phyloP scores from a whole-genome alignment of 2,329 filamentous ascomycete genomes.

The Neofusicoccum cordaticola region DNA sequence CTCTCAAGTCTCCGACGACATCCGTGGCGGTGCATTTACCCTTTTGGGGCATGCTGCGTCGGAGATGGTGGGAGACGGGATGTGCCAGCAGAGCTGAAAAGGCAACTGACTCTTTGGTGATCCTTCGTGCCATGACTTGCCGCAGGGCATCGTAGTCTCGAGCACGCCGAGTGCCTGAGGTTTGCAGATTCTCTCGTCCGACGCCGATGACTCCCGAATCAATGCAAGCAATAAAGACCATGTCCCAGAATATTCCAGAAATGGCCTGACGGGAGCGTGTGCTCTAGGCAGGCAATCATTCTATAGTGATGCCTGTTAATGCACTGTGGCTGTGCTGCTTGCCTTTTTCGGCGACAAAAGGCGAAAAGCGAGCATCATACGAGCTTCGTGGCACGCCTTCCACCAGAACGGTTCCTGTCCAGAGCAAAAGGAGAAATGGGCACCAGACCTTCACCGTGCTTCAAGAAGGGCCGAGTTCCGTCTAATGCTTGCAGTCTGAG shows the following conservation, averaged over 20 bases:
- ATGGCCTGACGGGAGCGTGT: background rate
- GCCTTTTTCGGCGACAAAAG: conserved; percentile 5
- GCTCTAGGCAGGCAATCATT: background rate
- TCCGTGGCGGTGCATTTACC: conserved; percentile 11
- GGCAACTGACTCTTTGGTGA: background rate
- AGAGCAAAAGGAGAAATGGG: background rate
- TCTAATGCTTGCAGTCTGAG: background rate
- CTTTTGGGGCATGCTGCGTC: background rate
- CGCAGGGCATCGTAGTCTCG: background rate
- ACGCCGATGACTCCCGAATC: too few species aligned
- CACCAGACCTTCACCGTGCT: background rate
- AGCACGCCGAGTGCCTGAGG: background rate
- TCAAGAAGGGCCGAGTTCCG: background rate
- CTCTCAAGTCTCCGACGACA: background rate
- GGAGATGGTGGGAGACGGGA: conserved; percentile 7
- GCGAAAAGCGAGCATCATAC: background rate
- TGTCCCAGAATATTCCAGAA: background rate
- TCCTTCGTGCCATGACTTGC: background rate
- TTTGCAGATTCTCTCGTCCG: background rate
- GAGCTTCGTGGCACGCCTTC: background rate
- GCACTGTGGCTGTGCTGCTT: conserved; percentile 8
- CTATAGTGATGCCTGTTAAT: background rate
- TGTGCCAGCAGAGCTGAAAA: conserved; percentile 1
- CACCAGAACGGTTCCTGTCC: background rate
- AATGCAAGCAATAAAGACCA: background rate